Evolutionary conservation across 768 basidiomycete species (phyloP).

Genomic region (Phanerochaete carnosa): DNA sequence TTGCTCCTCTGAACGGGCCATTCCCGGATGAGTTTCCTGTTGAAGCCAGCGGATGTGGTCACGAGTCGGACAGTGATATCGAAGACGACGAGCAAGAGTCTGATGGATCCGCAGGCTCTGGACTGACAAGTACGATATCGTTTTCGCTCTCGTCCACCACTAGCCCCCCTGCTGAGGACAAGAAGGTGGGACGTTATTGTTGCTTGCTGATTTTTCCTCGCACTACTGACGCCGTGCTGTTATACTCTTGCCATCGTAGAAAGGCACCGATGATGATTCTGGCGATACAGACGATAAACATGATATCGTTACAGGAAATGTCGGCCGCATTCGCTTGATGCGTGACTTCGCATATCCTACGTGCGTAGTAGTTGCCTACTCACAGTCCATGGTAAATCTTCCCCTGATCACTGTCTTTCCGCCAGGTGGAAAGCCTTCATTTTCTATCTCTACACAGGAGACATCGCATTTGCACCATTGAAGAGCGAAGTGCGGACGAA

Average conservation of each 20-base stretch:
- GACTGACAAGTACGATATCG: not conserved
- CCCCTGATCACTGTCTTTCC: not conserved
- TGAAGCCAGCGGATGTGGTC: conserved; percentile 24
- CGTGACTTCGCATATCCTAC: not conserved
- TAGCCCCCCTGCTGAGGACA: too few species aligned
- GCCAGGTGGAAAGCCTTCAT: conserved; percentile 16
- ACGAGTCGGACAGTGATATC: conserved; percentile 33
- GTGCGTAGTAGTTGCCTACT: not conserved
- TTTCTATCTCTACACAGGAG: conserved; percentile 15
- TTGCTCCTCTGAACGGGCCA: not conserved
- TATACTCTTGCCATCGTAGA: too few species aligned
- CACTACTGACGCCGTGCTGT: too few species aligned
- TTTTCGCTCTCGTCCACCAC: not conserved
- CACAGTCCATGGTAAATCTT: not conserved
- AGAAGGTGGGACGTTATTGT: too few species aligned
- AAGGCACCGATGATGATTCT: too few species aligned
- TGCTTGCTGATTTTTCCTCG: too few species aligned
- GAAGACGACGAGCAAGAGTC: conserved; percentile 23
- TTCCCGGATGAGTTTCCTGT: conserved; percentile 12
- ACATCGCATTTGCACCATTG: conserved; percentile 15
- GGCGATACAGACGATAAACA: too few species aligned
- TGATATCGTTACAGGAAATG: too few species aligned
- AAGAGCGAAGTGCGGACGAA: conserved; percentile 1
- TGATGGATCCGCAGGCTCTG: not conserved
- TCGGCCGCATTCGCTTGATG: not conserved